These are phyloP conservation scores for Penicillium egyptiacum DNA, from an alignment of 495 filamentous ascomycete species.

Conservation along the genomic window DNA sequence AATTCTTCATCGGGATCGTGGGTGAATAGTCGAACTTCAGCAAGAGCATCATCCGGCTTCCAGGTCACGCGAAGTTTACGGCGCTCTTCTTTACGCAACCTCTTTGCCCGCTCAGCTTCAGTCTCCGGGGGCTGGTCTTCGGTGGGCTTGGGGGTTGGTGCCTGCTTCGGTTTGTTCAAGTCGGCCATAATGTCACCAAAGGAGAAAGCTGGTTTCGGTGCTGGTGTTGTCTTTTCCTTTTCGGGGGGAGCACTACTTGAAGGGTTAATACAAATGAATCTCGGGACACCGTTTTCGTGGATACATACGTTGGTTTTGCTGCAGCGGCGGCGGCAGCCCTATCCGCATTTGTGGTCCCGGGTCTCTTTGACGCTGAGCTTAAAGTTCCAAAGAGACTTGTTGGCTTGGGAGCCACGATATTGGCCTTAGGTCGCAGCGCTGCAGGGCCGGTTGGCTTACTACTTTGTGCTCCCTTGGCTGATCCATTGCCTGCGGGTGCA, in stretches of 20 bases:
- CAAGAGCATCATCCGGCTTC: slow-evolving; percentile 71
- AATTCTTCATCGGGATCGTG: slow-evolving; percentile 80
- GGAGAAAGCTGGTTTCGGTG: slow-evolving; percentile 51
- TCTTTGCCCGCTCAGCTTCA: slow-evolving; percentile 67
- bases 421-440: slow-evolving; percentile 46
- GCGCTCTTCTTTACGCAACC: slow-evolving; percentile 76
- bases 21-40: slow-evolving; percentile 69
- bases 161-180: slow-evolving; percentile 63
- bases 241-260: slow-evolving; percentile 33
- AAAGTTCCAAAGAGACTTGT: slow-evolving; percentile 58
- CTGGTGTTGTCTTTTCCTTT: slow-evolving; percentile 42
- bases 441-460: slow-evolving; percentile 33
- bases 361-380: slow-evolving; percentile 60
- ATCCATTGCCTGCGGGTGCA: slow-evolving; percentile 23
- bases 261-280: slow-evolving; percentile 17
- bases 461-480: slow-evolving; percentile 30
- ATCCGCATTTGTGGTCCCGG: slow-evolving; percentile 56
- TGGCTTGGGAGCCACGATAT: slow-evolving; percentile 55
- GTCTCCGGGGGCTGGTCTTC: slow-evolving; percentile 67
- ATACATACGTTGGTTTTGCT: slow-evolving; percentile 43
- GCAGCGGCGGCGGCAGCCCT: slow-evolving; percentile 50
- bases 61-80: slow-evolving; percentile 69
- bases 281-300: neutral
- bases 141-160: slow-evolving; percentile 50
- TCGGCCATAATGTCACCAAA: slow-evolving; percentile 63